phyloP scores from a whole-genome alignment of 164 flowering plant genomes.

The Houttuynia cordata region DNA sequence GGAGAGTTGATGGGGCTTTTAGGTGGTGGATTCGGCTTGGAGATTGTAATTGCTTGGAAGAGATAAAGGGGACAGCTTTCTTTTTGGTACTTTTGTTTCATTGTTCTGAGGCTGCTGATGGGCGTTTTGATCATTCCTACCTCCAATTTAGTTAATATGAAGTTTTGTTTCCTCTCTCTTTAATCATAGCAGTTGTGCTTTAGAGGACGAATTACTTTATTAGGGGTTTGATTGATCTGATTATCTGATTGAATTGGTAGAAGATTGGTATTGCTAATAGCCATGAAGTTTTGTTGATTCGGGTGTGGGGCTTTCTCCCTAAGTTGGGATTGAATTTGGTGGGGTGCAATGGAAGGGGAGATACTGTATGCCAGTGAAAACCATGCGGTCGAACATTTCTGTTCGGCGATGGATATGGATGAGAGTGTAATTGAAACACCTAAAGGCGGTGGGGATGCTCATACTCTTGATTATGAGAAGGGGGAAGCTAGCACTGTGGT shows the following conservation, averaged over 20 bases:
- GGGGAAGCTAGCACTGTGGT: conserved; percentile 53
- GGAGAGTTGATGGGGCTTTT: neutral
- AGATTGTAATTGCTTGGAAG: neutral
- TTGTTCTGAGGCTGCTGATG: neutral
- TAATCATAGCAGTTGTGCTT: neutral
- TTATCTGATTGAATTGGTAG: neutral
- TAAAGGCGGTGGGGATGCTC: conserved; percentile 15
- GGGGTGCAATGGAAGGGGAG: conserved; percentile 22
- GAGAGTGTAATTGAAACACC: conserved; percentile 15
- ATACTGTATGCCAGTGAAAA: conserved; percentile 14
- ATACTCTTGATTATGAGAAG: conserved; percentile 14
- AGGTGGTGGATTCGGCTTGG: neutral
- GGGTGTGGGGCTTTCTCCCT: neutral
- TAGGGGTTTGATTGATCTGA: neutral
- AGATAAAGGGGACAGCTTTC: neutral
- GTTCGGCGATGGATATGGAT: conserved; percentile 41
- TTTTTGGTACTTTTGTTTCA: neutral
- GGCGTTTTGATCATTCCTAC: neutral
- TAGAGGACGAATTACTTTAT: neutral
- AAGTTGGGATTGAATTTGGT: neutral
- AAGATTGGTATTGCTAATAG: neutral
- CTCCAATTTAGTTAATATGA: neutral
- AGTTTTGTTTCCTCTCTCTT: no score
- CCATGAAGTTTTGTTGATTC: neutral
- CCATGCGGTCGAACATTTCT: conserved; percentile 12